These are phyloP conservation scores for Cryphonectria radicalis DNA, from an alignment of 2,329 filamentous ascomycete species.

Conservation along the genomic window DNA sequence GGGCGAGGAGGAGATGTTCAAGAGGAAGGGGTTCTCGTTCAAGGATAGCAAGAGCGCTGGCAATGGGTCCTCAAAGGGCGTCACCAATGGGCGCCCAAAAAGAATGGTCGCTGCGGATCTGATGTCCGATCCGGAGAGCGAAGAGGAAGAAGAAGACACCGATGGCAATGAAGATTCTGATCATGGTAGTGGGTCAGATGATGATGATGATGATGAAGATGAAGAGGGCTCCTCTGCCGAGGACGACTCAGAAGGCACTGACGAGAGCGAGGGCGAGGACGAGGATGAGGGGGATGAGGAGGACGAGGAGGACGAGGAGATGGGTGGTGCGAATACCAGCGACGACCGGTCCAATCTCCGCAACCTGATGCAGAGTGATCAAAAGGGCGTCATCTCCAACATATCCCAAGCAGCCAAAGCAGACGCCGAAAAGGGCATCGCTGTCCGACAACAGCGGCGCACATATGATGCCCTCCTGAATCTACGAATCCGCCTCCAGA, in stretches of 20 bases:
- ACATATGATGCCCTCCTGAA: conserved; percentile 89
- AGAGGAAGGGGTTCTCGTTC: conserved; percentile 64
- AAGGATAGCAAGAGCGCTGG: conserved; percentile 53
- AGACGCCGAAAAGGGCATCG: conserved; percentile 83
- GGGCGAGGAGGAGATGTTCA: conserved; percentile 83
- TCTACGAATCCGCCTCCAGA: conserved; percentile 89
- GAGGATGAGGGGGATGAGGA: conserved; percentile 29
- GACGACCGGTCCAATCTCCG: conserved; percentile 61
- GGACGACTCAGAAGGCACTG: conserved; percentile 40
- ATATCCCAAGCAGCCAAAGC: conserved; percentile 67
- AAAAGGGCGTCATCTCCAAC: conserved; percentile 67
- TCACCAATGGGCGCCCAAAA: conserved; percentile 33
- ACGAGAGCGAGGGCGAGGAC: conserved; percentile 39
- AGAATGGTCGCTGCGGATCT: conserved; percentile 61
- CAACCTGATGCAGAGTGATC: conserved; percentile 68
- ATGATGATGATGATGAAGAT: conserved; percentile 39
- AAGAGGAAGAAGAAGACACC: conserved; percentile 42
- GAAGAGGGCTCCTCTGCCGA: conserved; percentile 33
- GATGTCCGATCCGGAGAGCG: conserved; percentile 51
- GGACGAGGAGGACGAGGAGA: conserved; percentile 32
- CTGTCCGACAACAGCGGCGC: conserved; percentile 83
- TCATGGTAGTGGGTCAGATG: conserved; percentile 44
- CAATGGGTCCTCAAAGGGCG: conserved; percentile 39
- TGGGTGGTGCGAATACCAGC: conserved; percentile 38
- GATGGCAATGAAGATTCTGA: conserved; percentile 36